Percentiles rank a stretch among this genome's conserved stretches.
Evolutionary conservation across 176 grass and related monocot genomes (phyloP).

Genomic region (Chloris gayana): DNA sequence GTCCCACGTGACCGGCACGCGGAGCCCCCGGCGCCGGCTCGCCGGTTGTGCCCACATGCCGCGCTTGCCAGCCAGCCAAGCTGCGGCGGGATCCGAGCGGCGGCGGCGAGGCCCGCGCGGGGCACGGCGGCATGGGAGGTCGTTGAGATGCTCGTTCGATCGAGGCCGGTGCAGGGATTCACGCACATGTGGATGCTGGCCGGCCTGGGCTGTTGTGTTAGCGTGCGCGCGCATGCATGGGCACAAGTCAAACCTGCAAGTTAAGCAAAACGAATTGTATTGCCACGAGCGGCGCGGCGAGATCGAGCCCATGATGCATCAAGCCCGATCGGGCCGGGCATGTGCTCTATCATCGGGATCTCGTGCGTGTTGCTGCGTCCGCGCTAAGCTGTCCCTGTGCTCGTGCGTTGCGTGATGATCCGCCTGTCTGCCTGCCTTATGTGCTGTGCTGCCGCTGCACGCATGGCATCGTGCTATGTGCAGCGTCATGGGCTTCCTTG

Average conservation of each 20-base stretch:
- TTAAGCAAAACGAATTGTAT: background rate
- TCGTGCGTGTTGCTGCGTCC: slow-evolving; percentile 10
- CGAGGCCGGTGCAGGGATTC: background rate
- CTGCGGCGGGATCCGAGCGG: slow-evolving; percentile 6
- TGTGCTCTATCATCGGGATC: slow-evolving; percentile 39
- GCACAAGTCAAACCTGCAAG: slow-evolving; percentile 49
- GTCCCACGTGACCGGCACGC: slow-evolving; percentile 59
- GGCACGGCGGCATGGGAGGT: background rate
- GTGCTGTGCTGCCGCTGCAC: background rate
- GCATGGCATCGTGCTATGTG: slow-evolving; percentile 5
- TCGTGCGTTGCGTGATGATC: background rate
- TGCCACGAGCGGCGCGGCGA: background rate
- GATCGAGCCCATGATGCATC: background rate
- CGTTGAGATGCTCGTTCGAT: slow-evolving; percentile 6
- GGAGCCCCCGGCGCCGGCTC: slow-evolving; percentile 52
- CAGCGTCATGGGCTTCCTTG: background rate
- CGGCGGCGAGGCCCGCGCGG: background rate
- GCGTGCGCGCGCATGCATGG: background rate
- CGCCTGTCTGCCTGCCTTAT: background rate
- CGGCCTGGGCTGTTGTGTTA: background rate
- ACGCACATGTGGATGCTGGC: slow-evolving; percentile 45
- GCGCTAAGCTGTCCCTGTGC: slow-evolving; percentile 36
- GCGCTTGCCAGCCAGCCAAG: background rate
- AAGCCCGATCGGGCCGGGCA: background rate
- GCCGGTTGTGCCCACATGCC: slow-evolving; percentile 58